phyloP scores from a whole-genome alignment of 306 rosid species.

The Cucurbita ficifolia region DNA sequence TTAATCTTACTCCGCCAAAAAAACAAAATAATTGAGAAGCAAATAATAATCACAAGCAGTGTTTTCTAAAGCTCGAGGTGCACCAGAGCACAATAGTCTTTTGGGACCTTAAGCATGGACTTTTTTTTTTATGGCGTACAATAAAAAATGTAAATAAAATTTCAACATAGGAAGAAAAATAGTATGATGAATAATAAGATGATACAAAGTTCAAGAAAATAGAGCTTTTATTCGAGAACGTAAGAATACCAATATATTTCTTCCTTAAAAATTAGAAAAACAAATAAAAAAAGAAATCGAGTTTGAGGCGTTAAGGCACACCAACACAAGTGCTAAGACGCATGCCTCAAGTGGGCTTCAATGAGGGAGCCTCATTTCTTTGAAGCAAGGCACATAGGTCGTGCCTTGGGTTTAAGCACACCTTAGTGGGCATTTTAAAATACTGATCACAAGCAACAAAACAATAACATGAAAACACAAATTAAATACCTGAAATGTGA shows the following conservation, averaged over 20 bases:
- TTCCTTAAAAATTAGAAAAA: neutral
- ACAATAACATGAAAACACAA: neutral
- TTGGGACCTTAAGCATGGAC: too few species aligned
- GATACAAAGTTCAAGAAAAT: neutral
- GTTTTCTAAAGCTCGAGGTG: neutral
- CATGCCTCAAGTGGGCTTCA: neutral
- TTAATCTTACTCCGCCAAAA: too few species aligned
- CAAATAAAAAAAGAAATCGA: neutral
- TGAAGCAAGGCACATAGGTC: neutral
- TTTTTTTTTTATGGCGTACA: too few species aligned
- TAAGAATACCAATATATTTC: neutral
- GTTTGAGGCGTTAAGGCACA: neutral
- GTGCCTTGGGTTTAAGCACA: neutral
- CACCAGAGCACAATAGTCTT: neutral
- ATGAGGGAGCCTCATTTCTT: neutral
- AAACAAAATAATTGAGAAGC: too few species aligned
- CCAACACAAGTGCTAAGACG: neutral
- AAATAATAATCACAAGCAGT: too few species aligned
- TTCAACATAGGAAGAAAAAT: neutral
- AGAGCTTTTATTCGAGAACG: neutral
- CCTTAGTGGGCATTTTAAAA: neutral
- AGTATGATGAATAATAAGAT: neutral
- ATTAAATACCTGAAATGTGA: conserved; percentile 67
- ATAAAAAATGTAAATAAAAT: too few species aligned
- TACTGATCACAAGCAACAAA: neutral